These are phyloP conservation scores for Candida nitratophila DNA, from an alignment of 805 yeast genomes.

Conservation along the genomic window DNA sequence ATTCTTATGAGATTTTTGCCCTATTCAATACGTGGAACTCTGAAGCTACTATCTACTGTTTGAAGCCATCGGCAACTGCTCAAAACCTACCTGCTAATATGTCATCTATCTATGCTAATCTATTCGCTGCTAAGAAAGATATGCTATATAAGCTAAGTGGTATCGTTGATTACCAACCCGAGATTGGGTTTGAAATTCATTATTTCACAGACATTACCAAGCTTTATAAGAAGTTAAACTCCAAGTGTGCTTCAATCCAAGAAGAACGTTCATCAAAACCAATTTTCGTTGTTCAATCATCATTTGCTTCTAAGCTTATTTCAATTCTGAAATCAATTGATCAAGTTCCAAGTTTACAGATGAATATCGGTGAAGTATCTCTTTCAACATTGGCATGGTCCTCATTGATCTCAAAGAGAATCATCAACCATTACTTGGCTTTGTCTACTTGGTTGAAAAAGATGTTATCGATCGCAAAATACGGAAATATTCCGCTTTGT, in stretches of 20 bases:
- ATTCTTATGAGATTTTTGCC: conserved; percentile 69
- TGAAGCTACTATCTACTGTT: conserved; percentile 42
- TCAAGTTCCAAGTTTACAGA: conserved; percentile 57
- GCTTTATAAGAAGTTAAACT: conserved; percentile 52
- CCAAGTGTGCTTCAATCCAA: conserved; percentile 45
- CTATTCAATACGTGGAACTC: conserved; percentile 59
- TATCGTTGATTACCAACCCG: conserved; percentile 45
- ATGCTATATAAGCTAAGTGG: conserved; percentile 34
- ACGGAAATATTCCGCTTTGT: conserved; percentile 80
- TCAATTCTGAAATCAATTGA: conserved; percentile 38
- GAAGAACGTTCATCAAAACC: conserved; percentile 63
- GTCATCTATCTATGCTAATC: conserved; percentile 47
- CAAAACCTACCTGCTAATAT: conserved; percentile 55
- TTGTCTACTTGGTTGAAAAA: conserved; percentile 68
- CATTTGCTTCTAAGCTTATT: conserved; percentile 41
- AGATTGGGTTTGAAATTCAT: conserved; percentile 45
- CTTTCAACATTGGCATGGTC: conserved; percentile 85
- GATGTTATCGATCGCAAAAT: conserved; percentile 57
- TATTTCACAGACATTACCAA: conserved; percentile 49
- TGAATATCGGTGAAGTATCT: conserved; percentile 50
- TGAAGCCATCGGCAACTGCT: conserved; percentile 65
- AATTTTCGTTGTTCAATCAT: conserved; percentile 68
- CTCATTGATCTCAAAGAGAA: conserved; percentile 50
- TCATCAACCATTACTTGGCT: conserved; percentile 65
- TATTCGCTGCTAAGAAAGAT: conserved; percentile 39